A percentile compares a stretch with the other conserved stretches of the same genome.
Conservation (phyloP, 208 protist species). For the Leishmania gerbilli region DNA sequence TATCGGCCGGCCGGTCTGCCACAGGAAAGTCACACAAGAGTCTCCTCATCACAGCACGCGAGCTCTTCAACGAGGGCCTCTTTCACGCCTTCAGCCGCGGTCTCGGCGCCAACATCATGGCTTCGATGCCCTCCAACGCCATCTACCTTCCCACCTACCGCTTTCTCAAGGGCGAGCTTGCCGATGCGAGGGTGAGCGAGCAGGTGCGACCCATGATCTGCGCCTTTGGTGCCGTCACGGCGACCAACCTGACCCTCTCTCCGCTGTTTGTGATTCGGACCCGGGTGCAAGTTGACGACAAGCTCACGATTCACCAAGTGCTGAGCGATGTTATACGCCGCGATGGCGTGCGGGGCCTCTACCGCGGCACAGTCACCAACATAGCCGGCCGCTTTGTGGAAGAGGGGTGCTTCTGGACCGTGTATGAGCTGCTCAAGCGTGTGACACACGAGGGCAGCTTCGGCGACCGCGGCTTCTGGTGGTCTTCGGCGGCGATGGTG, state of each 20-base stretch:
- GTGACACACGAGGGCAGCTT: constrained; percentile 66
- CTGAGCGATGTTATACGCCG: constrained; percentile 62
- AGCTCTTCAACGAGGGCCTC: constrained; percentile 74
- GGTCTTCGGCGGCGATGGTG: constrained; percentile 68
- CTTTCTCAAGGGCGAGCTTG: constrained; percentile 64
- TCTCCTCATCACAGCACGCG: constrained; percentile 54
- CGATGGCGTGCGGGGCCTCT: constrained; percentile 80
- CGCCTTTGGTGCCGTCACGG: constrained; percentile 75
- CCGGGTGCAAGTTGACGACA: constrained; percentile 84
- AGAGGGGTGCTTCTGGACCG: constrained; percentile 86
- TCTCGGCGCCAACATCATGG: constrained; percentile 86
- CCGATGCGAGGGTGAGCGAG: constrained; percentile 47
- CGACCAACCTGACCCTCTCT: constrained; percentile 73
- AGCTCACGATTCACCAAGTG: constrained; percentile 75
- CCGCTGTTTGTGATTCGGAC: constrained; percentile 90
- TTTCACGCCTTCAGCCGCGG: constrained; percentile 79
- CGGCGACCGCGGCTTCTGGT: constrained; percentile 50
- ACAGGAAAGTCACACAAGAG: constrained; percentile 86
- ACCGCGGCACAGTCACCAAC: constrained; percentile 87
- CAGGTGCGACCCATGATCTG: constrained; percentile 52
- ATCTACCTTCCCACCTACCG: constrained; percentile 88
- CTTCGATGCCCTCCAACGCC: constrained; percentile 89
- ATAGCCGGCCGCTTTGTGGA: constrained; percentile 85
- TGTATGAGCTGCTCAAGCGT: constrained; percentile 89
- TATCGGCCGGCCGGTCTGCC: constrained; percentile 66